Base-by-base conservation (phyloP, 31 red algal genomes). In the Asparagopsis taxiformis region DNA sequence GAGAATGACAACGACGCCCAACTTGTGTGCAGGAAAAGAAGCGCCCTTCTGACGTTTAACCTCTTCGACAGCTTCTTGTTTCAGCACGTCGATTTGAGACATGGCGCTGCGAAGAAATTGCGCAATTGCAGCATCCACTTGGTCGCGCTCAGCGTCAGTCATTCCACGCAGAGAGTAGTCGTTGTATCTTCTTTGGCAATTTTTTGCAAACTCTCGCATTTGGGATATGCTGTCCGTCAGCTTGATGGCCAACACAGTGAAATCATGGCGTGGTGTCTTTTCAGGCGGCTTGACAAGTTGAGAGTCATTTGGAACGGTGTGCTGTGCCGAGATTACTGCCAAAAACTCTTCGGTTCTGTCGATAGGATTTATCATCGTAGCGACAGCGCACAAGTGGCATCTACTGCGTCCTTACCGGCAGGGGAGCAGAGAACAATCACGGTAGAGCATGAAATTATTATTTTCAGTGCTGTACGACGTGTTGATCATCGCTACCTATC, bases 1-100 rank as follows among this genome's bases (percentile, higher is more conserved):
- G 20, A 73, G 58, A 46, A 84, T 65, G 15, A 65, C 68, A 26
- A 84, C 79, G n/a, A 72, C 68, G 24, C 79, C 79, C 44, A 84
- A 37, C 58, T 66, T 72, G 46, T 84, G 65, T 7, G 65, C 68
- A 3, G 79, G 38, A 55, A 72, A 84, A 21, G 79, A 84, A 25
- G 77, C 62, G 25, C 49, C 68, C 7, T 29, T 15, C 21, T 31
- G 51, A 22, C 21, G 35, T 38, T 52, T 46, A 7, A 73, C 39
- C 24, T 65, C 79, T 37, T 7, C 44, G n/a, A 84, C 56, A 31
- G 79, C 68, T 3, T 55, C 68, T 63, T 54, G 16, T 56, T 84
- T 84, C 23, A 84, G 44, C 22, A 38, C 59, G 26, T 84, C 79
- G 54, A 84, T 84, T 55, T 65, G 50, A 31, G 44, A 38, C 50